Percentiles rank a stretch among this genome's conserved stretches.
Evolutionary conservation across 805 yeast species (phyloP).

Genomic region (Ogataea pini): DNA sequence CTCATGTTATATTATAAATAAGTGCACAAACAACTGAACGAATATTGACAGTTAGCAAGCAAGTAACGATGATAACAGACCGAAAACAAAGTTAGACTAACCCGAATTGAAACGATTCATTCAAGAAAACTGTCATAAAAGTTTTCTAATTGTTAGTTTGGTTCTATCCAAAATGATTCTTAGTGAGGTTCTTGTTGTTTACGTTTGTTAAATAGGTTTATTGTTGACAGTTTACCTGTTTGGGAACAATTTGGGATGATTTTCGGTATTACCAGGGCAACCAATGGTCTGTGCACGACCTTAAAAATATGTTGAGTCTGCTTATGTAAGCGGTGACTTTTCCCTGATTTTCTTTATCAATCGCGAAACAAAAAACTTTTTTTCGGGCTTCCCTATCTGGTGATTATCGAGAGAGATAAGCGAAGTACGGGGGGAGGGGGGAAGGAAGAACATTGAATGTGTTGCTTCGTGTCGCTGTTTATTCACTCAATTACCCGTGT

Average conservation of each 20-base stretch:
- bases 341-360: not conserved
- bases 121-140: not conserved
- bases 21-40: too few species aligned
- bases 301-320: not conserved
- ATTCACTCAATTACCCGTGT: too few species aligned
- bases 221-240: conserved; percentile 3
- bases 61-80: not conserved
- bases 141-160: not conserved
- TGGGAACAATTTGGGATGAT: not conserved
- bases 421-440: not conserved
- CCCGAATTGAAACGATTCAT: not conserved
- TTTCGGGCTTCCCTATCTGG: not conserved
- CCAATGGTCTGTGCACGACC: not conserved
- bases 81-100: too few species aligned
- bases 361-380: not conserved
- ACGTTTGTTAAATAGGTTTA: not conserved
- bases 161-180: not conserved
- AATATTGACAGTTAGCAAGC: not conserved
- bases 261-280: not conserved
- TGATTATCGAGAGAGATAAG: not conserved
- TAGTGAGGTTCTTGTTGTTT: conserved; percentile 6
- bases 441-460: too few species aligned
- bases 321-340: not conserved
- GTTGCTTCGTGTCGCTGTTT: too few species aligned
- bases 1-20: conserved; percentile 2